Evolutionary conservation across 1,284 basidiomycete species (phyloP).

Genomic region (Austropuccinia psidii): DNA sequence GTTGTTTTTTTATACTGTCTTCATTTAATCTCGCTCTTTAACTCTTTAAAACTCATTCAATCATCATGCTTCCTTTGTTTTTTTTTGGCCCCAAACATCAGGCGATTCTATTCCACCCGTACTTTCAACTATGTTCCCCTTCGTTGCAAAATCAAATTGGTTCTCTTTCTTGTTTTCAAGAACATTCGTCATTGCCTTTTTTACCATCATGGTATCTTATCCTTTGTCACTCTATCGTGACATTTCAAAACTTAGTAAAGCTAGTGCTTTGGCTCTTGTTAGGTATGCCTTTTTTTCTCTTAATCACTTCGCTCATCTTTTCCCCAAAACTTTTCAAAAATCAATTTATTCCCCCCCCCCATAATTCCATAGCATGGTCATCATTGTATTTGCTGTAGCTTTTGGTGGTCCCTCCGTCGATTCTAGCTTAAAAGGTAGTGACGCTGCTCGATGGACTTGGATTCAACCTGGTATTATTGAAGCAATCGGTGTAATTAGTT

Average conservation of each 20-base stretch:
- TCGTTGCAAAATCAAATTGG: constrained; percentile 61
- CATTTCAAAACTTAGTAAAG: constrained; percentile 91
- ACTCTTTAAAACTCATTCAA: not conserved
- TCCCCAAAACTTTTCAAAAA: not conserved
- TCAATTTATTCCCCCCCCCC: constrained; percentile 50
- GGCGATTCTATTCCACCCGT: constrained; percentile 94
- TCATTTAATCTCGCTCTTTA: not conserved
- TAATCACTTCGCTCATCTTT: not conserved
- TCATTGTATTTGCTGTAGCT: constrained; percentile 82
- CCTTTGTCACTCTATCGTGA: constrained; percentile 92
- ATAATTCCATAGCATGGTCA: constrained; percentile 64
- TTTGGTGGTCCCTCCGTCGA: constrained; percentile 77
- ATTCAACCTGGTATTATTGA: constrained; percentile 72
- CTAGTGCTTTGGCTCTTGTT: constrained; percentile 61
- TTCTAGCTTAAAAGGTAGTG: constrained; percentile 64
- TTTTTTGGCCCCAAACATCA: too few relatives aligned
- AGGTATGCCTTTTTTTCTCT: constrained; percentile 44
- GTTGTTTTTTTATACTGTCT: not conserved
- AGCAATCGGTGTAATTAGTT: constrained; percentile 80
- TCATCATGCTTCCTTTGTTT: too few relatives aligned
- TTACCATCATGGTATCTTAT: constrained; percentile 80
- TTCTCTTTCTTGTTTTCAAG: constrained; percentile 72
- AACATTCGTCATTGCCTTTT: constrained; percentile 75
- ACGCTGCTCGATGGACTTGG: constrained; percentile 57
- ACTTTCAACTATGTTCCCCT: constrained; percentile 75